These are phyloP conservation scores for Silybum marianum DNA, from an alignment of 129 eudicot genomes.

Conservation along the genomic window DNA sequence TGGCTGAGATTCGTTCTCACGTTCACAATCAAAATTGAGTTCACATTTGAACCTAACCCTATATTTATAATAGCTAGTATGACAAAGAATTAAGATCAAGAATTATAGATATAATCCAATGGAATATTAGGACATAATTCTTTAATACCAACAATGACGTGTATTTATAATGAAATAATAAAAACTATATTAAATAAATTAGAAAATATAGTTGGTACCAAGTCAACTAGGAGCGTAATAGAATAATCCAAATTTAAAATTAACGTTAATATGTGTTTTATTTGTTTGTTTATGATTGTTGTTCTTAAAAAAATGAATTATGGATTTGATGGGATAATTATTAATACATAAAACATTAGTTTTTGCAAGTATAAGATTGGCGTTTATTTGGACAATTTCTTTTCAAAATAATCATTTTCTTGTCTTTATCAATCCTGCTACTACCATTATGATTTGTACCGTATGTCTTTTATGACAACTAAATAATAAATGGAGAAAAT, in stretches of 20 bases:
- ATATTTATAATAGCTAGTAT: too few species aligned
- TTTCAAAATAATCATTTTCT: too few species aligned
- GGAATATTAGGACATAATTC: background rate
- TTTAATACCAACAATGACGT: background rate
- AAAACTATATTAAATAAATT: background rate
- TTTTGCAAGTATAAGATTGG: background rate
- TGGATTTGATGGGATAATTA: background rate
- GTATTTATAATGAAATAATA: background rate
- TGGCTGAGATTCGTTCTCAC: too few species aligned
- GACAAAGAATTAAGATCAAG: background rate
- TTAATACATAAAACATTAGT: background rate
- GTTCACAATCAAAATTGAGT: too few species aligned
- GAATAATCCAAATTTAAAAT: background rate
- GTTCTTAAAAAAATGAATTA: background rate
- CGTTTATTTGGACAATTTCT: too few species aligned
- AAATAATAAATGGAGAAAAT: too few species aligned
- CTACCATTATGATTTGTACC: too few species aligned
- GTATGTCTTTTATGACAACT: too few species aligned
- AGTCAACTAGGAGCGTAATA: background rate
- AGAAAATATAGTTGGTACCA: background rate
- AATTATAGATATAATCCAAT: background rate
- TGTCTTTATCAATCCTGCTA: too few species aligned
- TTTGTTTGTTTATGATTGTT: background rate
- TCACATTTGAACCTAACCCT: too few species aligned
- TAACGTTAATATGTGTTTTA: conserved; percentile 1